Evolutionary conservation across 495 filamentous ascomycete species (phyloP).

Genomic region (Aspergillus asperescens): DNA sequence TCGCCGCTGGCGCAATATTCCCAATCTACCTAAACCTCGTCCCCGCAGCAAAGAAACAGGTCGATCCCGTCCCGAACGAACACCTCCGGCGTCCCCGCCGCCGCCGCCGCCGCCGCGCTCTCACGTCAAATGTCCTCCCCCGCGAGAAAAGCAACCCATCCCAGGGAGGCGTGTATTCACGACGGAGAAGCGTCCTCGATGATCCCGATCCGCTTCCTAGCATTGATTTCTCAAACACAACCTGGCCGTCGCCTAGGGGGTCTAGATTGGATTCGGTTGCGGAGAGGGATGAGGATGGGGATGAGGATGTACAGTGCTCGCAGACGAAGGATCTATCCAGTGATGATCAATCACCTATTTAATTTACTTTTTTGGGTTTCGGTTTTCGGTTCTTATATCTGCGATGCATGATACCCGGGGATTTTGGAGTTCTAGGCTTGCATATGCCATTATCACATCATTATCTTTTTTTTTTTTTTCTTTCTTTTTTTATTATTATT

Average conservation of each 20-base stretch:
- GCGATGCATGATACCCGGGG: no score
- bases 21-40: constrained; percentile 56
- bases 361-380: not conserved
- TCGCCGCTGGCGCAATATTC: constrained; percentile 51
- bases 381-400: not conserved
- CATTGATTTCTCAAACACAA: constrained; percentile 9
- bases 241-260: not conserved
- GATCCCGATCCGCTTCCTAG: constrained; percentile 32
- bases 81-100: constrained; percentile 36
- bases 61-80: constrained; percentile 52
- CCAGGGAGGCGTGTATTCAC: constrained; percentile 34
- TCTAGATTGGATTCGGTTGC: not conserved
- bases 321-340: not conserved
- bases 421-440: no score
- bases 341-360: no score
- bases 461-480: no score
- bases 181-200: constrained; percentile 34
- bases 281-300: not conserved
- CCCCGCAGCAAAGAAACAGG: constrained; percentile 53
- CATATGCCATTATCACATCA: no score
- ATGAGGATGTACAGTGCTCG: not conserved
- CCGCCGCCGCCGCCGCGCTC: constrained; percentile 23
- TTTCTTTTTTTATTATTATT: no score
- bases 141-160: constrained; percentile 36
- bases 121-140: constrained; percentile 15